phyloP scores from a whole-genome alignment of 495 filamentous ascomycete genomes.

The Daldinia bambusicola region DNA sequence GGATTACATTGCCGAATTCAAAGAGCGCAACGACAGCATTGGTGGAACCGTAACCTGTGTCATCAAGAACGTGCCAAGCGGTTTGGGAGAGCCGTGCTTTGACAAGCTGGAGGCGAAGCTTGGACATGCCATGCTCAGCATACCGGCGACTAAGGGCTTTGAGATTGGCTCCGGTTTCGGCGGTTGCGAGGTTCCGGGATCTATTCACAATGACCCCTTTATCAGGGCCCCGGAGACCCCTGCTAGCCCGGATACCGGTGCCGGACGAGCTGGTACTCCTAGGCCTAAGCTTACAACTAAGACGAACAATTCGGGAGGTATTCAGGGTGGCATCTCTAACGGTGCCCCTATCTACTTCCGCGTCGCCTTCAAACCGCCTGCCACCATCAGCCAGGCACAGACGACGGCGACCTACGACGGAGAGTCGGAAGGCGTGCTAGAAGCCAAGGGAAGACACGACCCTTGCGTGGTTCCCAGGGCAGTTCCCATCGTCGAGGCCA shows the following conservation, averaged over 20 bases:
- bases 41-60: conserved; percentile 97
- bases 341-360: conserved; percentile 95
- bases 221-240: conserved; percentile 60
- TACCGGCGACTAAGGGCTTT: conserved; percentile 97
- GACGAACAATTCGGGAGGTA: conserved; percentile 96
- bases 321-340: conserved; percentile 97
- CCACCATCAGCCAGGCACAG: conserved; percentile 95
- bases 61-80: conserved; percentile 87
- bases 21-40: conserved; percentile 87
- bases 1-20: conserved; percentile 79
- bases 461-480: conserved; percentile 95
- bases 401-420: conserved; percentile 82
- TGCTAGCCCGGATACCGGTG: conserved; percentile 52
- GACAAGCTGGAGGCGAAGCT: conserved; percentile 96
- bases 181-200: conserved; percentile 87
- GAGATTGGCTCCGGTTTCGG: conserved; percentile 95
- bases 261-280: conserved; percentile 50
- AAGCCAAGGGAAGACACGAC: conserved; percentile 95
- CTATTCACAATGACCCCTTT: conserved; percentile 94
- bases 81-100: conserved; percentile 94
- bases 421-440: conserved; percentile 75
- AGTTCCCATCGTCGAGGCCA: conserved; percentile 95
- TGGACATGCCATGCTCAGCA: conserved; percentile 95
- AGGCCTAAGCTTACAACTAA: conserved; percentile 76
- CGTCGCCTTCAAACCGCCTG: conserved; percentile 93